Conservation (phyloP, 768 basidiomycete genomes). For the Omphalotus guepiniiformis region DNA sequence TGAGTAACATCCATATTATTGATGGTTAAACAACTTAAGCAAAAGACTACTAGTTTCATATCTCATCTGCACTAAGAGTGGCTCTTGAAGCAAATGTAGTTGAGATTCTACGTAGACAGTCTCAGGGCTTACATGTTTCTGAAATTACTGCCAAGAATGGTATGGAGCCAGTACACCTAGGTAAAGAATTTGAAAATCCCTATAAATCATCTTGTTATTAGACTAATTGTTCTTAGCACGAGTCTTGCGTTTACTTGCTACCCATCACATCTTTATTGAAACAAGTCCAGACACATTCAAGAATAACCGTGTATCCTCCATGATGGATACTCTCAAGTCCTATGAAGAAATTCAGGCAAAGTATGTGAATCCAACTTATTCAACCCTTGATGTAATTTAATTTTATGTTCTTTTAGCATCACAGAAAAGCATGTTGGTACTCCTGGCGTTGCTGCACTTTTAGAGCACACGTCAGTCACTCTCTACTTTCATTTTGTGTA, state of each 20-base stretch:
- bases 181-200: conserved; percentile 16
- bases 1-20: too few relatives aligned
- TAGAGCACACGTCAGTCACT: conserved; percentile 9
- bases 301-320: conserved; percentile 21
- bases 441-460: not conserved
- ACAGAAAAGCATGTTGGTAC: not conserved
- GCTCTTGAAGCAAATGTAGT: conserved; percentile 20
- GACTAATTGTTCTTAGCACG: conserved; percentile 14
- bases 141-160: conserved; percentile 18
- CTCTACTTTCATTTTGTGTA: too few relatives aligned
- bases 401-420: not conserved
- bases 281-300: conserved; percentile 21
- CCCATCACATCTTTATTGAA: conserved; percentile 25
- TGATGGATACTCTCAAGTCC: conserved; percentile 15
- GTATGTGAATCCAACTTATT: conserved; percentile 8
- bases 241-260: conserved; percentile 23
- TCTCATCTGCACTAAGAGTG: conserved; percentile 8
- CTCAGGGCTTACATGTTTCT: conserved; percentile 22
- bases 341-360: conserved; percentile 13
- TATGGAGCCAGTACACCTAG: conserved; percentile 19
- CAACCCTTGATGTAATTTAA: not conserved
- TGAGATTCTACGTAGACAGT: conserved; percentile 24
- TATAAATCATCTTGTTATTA: not conserved
- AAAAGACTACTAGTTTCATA: too few relatives aligned
- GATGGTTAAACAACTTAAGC: not conserved